Conservation (phyloP, 257 asterid genomes). For the Primulina huaijiensis region DNA sequence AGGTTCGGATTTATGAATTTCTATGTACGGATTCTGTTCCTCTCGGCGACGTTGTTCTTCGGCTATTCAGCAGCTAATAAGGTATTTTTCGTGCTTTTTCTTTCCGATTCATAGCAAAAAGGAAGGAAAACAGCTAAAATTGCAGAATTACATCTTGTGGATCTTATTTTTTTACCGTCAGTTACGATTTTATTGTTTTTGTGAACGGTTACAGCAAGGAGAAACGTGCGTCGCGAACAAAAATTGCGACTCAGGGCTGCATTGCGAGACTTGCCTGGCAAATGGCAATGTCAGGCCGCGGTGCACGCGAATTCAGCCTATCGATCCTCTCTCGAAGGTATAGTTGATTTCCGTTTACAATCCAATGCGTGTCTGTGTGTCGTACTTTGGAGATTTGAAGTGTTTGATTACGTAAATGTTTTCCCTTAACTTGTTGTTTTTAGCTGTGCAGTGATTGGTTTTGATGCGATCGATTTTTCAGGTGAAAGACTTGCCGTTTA, state of each 20-base stretch:
- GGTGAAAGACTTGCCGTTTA: constrained; percentile 81
- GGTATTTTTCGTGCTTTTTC: constrained; percentile 35
- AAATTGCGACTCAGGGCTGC: constrained; percentile 65
- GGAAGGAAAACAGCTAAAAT: neutral
- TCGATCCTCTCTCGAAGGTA: constrained; percentile 76
- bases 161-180: neutral
- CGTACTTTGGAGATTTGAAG: neutral
- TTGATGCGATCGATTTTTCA: constrained; percentile 27
- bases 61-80: constrained; percentile 46
- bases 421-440: constrained; percentile 10
- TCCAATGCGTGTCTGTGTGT: neutral
- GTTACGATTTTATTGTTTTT: neutral
- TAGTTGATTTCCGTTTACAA: no score
- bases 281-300: constrained; percentile 65
- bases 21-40: constrained; percentile 29
- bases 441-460: constrained; percentile 17
- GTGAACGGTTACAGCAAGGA: constrained; percentile 49
- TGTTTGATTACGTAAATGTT: neutral
- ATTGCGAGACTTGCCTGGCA: constrained; percentile 84
- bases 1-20: constrained; percentile 30
- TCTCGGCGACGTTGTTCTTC: constrained; percentile 39
- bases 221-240: constrained; percentile 47
- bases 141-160: constrained; percentile 1
- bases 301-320: constrained; percentile 73
- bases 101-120: constrained; percentile 7